Base-by-base conservation (phyloP, 805 yeast species). In the Barnettozyma californica region DNA sequence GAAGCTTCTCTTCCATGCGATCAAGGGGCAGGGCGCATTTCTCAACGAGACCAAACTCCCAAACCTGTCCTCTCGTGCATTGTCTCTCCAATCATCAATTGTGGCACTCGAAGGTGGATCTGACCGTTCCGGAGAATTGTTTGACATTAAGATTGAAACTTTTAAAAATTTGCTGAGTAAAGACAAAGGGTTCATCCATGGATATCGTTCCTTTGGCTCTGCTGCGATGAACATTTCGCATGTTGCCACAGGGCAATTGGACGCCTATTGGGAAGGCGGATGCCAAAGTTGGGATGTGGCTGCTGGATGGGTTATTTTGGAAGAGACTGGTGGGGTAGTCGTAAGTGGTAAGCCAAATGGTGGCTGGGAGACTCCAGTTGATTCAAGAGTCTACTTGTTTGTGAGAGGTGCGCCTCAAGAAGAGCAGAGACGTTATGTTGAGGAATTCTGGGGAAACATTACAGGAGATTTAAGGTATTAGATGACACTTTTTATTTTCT, bases 221-320 rank as follows among this genome's bases (percentile, higher is more conserved):
- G 85, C 86, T 0, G 87, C 87, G 6, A 71, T 81, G 74, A 80
- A 80, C 58, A 62, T 79, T 35, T 74, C 82, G 41, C 74, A 75
- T 41, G 78, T 77, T 5, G 84, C 86, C 1, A 68, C 76, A 4
- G 87, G 87, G 6, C 69, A 69, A 49, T 51, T 80, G 25, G 87
- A 81, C 57, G 73, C 79, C 4, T 81, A 81, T 62, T 81, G 86
- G 84, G 84, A 80, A 63, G 84, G 84, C 44, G 84, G 84, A n/a
- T 79, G 83, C 58, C 78, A 74, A 60, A 76, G 80, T 21, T 81
- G 86, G 86, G 87, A 81, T 59, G 84, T 81, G 1, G 78, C 84
- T 60, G 87, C 85, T 14, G 83, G 84, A 36, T 81, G 84, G 83
- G 71, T 80, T 43, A 77, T 81, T 43, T 57, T 80, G 9, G 66